Conservation (phyloP, 345 rosid species). For the Syzygium grande region DNA sequence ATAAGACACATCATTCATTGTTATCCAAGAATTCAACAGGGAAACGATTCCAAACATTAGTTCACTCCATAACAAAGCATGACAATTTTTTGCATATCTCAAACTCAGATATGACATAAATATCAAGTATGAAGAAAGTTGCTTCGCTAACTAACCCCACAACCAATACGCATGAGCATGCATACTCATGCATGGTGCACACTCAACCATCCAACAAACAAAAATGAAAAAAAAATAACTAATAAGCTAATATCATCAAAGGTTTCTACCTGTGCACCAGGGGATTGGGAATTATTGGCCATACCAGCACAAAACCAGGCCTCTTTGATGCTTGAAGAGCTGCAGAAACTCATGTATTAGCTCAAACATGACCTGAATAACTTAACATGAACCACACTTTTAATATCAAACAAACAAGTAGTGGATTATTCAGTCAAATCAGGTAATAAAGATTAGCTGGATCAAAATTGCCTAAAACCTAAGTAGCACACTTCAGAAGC, state of each 20-base stretch:
- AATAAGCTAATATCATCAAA: neutral
- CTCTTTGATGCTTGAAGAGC: neutral
- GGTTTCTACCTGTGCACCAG: slow-evolving; percentile 47
- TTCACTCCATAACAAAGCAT: neutral
- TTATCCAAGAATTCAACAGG: neutral
- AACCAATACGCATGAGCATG: neutral
- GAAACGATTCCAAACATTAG: neutral
- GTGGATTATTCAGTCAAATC: neutral
- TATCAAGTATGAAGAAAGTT: neutral
- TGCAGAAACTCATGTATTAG: neutral
- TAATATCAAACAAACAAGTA: neutral
- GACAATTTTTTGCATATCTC: neutral
- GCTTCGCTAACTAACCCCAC: neutral
- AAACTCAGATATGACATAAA: neutral
- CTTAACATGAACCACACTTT: neutral
- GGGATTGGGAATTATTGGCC: slow-evolving; percentile 64
- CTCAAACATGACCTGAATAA: neutral
- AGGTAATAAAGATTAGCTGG: neutral
- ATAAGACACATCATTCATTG: neutral
- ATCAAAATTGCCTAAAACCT: neutral
- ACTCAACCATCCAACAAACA: neutral
- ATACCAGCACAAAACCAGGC: slow-evolving; percentile 8
- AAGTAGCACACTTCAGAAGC: neutral
- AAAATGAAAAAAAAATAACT: neutral
- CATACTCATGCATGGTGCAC: neutral